A percentile compares a stretch with the other conserved stretches of the same genome.
Evolutionary conservation across 2,329 filamentous ascomycete genomes (phyloP).

Genomic region (Dothistroma septosporum): DNA sequence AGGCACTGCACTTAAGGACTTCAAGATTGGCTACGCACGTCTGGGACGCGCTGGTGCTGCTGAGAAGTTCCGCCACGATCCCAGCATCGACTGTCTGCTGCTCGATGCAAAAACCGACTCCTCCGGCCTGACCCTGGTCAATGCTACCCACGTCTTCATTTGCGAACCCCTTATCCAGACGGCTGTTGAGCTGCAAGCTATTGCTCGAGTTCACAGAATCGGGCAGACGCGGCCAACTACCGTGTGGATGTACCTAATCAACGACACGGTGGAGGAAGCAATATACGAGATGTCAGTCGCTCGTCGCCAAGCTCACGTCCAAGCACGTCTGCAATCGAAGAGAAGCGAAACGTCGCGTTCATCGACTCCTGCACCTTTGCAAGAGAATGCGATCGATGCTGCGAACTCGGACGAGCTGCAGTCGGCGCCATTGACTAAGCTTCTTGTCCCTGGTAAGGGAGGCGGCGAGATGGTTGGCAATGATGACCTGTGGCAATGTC

Average conservation of each 20-base stretch:
- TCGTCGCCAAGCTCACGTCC: constrained; percentile 73
- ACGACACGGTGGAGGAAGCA: constrained; percentile 83
- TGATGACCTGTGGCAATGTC: constrained; percentile 80
- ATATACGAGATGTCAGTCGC: constrained; percentile 84
- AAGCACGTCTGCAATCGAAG: constrained; percentile 30
- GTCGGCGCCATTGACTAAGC: constrained; percentile 62
- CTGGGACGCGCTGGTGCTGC: constrained; percentile 68
- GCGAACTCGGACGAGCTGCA: constrained; percentile 84
- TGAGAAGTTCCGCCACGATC: constrained; percentile 70
- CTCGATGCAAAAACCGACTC: constrained; percentile 85
- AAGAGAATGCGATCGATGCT: constrained; percentile 64
- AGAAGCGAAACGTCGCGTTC: constrained; percentile 28
- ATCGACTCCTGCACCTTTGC: constrained; percentile 31
- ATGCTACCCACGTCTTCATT: constrained; percentile 89
- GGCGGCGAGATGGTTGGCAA: constrained; percentile 76
- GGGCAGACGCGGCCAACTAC: constrained; percentile 84
- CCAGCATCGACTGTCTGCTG: constrained; percentile 73
- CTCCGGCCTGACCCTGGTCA: constrained; percentile 84
- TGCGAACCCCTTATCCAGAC: constrained; percentile 93
- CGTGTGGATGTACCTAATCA: constrained; percentile 92
- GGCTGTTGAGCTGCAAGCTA: constrained; percentile 88
- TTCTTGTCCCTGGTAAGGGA: constrained; percentile 66
- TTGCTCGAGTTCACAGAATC: constrained; percentile 91
- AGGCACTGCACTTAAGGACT: constrained; percentile 62
- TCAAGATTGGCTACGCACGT: constrained; percentile 68